phyloP scores from a whole-genome alignment of 768 basidiomycete species.

The Strobilomyces dryophilus region DNA sequence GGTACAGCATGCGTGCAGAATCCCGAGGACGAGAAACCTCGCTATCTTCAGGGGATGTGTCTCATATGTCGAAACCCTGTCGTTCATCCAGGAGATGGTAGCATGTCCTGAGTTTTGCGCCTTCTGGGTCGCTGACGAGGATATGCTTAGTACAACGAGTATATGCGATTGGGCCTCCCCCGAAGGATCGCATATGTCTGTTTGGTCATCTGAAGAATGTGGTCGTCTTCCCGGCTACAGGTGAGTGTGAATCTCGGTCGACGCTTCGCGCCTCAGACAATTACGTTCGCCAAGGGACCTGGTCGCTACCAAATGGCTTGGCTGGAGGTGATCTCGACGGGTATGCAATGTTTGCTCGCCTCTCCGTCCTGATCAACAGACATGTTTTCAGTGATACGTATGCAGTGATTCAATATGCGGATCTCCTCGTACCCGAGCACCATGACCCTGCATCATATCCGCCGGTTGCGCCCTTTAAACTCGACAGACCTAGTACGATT shows the following conservation, averaged over 20 bases:
- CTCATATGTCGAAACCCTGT: conserved; percentile 71
- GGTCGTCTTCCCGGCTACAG: conserved; percentile 63
- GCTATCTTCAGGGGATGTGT: conserved; percentile 56
- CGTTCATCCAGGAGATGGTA: conserved; percentile 73
- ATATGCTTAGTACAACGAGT: conserved; percentile 59
- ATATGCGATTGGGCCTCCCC: conserved; percentile 67
- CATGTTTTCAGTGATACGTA: conserved; percentile 51
- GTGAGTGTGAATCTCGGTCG: conserved; percentile 31
- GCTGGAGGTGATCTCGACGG: conserved; percentile 77
- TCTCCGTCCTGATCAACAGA: conserved; percentile 31
- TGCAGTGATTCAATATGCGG: conserved; percentile 52
- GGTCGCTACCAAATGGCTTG: conserved; percentile 64
- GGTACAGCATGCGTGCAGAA: conserved; percentile 46
- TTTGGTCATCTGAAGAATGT: conserved; percentile 63
- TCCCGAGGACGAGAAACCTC: conserved; percentile 45
- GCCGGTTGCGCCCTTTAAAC: conserved; percentile 31
- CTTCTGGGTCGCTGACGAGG: conserved; percentile 1
- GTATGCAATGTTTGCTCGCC: conserved; percentile 32
- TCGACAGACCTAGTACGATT: conserved; percentile 50
- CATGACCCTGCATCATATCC: conserved; percentile 52
- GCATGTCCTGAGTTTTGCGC: neutral
- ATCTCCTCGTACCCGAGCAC: conserved; percentile 50
- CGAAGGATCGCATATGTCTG: conserved; percentile 35
- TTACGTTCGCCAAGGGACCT: conserved; percentile 36
- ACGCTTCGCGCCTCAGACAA: no score